These are phyloP conservation scores for Dendrobium chrysotoxum DNA, from an alignment of 106 monocot species.

Conservation along the genomic window DNA sequence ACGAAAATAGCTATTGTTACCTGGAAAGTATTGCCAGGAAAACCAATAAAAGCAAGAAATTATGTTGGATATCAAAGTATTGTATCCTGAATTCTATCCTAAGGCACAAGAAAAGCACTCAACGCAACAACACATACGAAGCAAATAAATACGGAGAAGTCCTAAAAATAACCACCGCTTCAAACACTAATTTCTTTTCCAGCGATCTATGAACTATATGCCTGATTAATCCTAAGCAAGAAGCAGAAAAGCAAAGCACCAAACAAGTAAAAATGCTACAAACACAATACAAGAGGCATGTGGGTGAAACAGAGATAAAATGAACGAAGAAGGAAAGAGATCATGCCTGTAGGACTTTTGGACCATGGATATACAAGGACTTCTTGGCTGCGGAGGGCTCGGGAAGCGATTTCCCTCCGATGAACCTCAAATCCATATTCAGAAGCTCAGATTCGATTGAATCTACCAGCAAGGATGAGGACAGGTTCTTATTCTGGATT, in stretches of 20 bases:
- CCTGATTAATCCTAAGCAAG: neutral
- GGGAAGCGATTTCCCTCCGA: slow-evolving; percentile 70
- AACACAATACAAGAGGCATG: neutral
- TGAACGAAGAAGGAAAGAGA: neutral
- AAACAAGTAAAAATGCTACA: slow-evolving; percentile 3
- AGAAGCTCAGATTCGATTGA: slow-evolving; percentile 60
- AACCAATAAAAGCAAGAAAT: neutral
- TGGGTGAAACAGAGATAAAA: neutral
- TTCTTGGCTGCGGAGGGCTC: slow-evolving; percentile 51
- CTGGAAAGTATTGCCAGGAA: neutral
- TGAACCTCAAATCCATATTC: slow-evolving; percentile 64
- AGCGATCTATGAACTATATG: neutral
- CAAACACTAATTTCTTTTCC: neutral
- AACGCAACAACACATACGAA: neutral
- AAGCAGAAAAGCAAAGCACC: neutral
- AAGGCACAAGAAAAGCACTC: neutral
- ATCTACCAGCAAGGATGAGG: slow-evolving; percentile 6
- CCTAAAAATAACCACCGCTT: too few species aligned
- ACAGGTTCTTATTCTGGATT: slow-evolving; percentile 12
- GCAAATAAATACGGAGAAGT: neutral
- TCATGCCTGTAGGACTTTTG: slow-evolving; percentile 65
- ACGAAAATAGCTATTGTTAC: neutral
- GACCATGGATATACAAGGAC: slow-evolving; percentile 47
- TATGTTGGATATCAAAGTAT: neutral
- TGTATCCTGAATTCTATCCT: neutral